Conservation (phyloP, 139 green algal genomes). For the Chlamydomonas sp. region DNA sequence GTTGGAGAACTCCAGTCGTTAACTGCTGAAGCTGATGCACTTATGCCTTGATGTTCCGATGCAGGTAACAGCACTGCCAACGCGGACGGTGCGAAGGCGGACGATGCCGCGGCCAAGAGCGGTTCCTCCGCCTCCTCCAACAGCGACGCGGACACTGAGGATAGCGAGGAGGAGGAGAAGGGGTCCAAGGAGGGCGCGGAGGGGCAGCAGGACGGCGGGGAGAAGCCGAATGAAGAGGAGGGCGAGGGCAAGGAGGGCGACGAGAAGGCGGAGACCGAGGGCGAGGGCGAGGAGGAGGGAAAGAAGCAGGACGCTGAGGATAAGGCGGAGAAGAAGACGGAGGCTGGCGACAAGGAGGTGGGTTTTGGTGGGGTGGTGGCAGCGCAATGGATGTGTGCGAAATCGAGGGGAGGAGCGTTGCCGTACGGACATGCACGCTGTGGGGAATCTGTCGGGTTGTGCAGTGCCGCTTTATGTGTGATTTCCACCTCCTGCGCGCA, state of each 20-base stretch:
- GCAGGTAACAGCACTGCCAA: not conserved
- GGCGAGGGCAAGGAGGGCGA: conserved; percentile 8
- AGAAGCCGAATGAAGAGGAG: conserved; percentile 18
- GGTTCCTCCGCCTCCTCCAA: not conserved
- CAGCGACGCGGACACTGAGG: not conserved
- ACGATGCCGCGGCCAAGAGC: not conserved
- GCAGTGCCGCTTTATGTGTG: too few species aligned
- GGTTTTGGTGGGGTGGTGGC: conserved; percentile 2
- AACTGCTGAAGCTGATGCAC: too few species aligned
- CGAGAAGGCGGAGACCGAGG: conserved; percentile 15
- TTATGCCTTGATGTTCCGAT: not conserved
- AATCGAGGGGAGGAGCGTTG: not conserved
- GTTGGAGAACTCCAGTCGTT: too few species aligned
- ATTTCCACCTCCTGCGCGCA: too few species aligned
- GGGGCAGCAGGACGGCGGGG: conserved; percentile 27
- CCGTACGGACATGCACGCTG: too few species aligned
- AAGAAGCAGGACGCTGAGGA: conserved; percentile 14
- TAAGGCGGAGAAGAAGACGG: conserved; percentile 19
- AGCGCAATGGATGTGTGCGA: not conserved
- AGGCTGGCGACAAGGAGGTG: not conserved
- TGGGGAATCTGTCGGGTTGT: not conserved
- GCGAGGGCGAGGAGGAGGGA: conserved; percentile 25
- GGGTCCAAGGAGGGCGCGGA: conserved; percentile 30
- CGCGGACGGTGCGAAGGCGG: conserved; percentile 7
- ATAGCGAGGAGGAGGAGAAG: conserved; percentile 21